A percentile compares a stretch with the other conserved stretches of the same genome.
Conservation (phyloP, 176 grass and related monocot species). For the Olyra latifolia region DNA sequence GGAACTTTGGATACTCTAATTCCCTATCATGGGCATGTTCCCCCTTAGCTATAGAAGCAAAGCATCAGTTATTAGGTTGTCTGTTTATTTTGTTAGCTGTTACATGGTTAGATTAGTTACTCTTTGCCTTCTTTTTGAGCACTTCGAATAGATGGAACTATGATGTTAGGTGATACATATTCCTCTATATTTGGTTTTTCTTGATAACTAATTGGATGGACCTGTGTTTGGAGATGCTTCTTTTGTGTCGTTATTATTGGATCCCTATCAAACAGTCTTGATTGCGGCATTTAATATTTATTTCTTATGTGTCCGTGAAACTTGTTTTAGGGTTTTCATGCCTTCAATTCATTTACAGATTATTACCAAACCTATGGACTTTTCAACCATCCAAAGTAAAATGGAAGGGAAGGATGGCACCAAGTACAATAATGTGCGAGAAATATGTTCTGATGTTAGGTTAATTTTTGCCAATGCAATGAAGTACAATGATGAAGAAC, state of each 20-base stretch:
- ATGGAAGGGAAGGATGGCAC: slow-evolving; percentile 84
- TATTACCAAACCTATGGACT: slow-evolving; percentile 93
- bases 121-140: neutral
- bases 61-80: neutral
- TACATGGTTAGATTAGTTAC: slow-evolving; percentile 9
- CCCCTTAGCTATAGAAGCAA: neutral
- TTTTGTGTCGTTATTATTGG: neutral
- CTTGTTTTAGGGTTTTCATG: slow-evolving; percentile 2
- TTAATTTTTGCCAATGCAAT: slow-evolving; percentile 96
- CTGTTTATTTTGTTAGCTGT: neutral
- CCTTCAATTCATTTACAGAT: slow-evolving; percentile 52
- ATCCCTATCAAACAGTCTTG: neutral
- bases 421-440: slow-evolving; percentile 77
- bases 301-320: slow-evolving; percentile 1
- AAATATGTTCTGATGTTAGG: slow-evolving; percentile 92
- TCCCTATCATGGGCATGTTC: neutral
- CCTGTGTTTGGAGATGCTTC: neutral
- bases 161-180: neutral
- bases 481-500: slow-evolving; percentile 74
- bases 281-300: neutral
- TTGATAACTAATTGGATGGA: neutral
- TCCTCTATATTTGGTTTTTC: slow-evolving; percentile 25
- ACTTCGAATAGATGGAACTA: neutral
- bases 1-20: neutral
- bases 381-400: slow-evolving; percentile 74